Base-by-base conservation (phyloP, 306 rosid species). In the Prunus kanzakura region DNA sequence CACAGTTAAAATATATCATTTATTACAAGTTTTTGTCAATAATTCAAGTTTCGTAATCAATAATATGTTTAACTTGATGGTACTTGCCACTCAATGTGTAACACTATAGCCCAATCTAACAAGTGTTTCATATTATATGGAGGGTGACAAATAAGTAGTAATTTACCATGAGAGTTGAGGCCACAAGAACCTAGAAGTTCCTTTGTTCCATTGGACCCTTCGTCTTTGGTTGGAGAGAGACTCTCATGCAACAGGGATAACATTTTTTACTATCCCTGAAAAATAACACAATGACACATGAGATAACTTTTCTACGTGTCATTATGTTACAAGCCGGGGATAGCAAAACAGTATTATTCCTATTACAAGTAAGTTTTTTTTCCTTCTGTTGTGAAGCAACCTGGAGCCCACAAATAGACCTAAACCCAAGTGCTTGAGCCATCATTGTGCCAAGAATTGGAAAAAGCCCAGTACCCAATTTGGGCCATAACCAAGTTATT, bases 281-380 rank as follows among this genome's bases (percentile, higher is more conserved):
- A 0, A 32, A 1, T 32, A 32, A 32, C 7, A 32, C 38, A 4
- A 32, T 32, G 35, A 32, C 35, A 32, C 0, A 32, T 32, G 0
- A 0, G 8, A 32, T 32, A 5, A 32, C 38, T 32, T 32, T 32
- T 32, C 0, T 1, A 32, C 0, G 0, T 32, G 38, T 32, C 7
- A 32, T 32, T 32, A 32, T 32, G 7, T 32, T 5, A 5, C 0
- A 4, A 1, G 0, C 0, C 1, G 7, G 8, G 0, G 1, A 32
- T 32, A 32, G 0, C 1, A 32, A 32, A 32, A 32, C 1, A 32
- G 1, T 32, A 0, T 1, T 32, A 32, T 5, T 1, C 1, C 0
- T 32, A 0, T 32, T 32, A 32, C 7, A 32, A 32, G 7, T 32
- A 32, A 32, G 0, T 5, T 5, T 1, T 35, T 14, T 50, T 32